These are phyloP conservation scores for Fusarium haematococcum DNA, from an alignment of 2,329 filamentous ascomycete species.

Conservation along the genomic window DNA sequence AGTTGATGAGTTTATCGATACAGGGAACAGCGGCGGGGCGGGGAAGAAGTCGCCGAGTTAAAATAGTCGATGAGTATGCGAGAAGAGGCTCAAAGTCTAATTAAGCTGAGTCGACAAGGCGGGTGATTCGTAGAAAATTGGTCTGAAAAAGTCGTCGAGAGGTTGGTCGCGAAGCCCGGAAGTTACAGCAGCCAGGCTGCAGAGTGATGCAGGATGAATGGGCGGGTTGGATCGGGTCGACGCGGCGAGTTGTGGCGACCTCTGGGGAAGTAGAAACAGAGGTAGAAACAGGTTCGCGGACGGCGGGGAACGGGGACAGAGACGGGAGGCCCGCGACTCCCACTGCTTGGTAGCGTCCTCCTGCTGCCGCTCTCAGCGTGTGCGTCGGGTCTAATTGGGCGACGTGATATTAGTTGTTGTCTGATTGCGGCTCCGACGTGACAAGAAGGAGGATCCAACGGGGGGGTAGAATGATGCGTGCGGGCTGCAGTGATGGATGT, in stretches of 20 bases:
- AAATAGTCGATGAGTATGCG: background rate
- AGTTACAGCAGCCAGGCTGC: background rate
- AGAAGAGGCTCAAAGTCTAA: background rate
- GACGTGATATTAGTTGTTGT: background rate
- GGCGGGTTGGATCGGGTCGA: slow-evolving; percentile 36
- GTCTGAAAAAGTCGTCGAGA: background rate
- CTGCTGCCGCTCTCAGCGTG: background rate
- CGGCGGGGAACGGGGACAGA: background rate
- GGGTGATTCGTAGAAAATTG: background rate
- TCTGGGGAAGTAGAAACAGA: slow-evolving; percentile 14
- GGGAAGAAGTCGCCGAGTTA: slow-evolving; percentile 2
- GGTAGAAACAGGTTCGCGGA: background rate
- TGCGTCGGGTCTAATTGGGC: slow-evolving; percentile 13
- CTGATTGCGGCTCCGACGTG: slow-evolving; percentile 32
- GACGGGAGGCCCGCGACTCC: slow-evolving; percentile 25
- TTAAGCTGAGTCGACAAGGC: background rate
- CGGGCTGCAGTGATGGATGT: slow-evolving; percentile 16
- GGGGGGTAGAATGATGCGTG: slow-evolving; percentile 11
- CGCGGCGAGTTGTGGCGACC: slow-evolving; percentile 30
- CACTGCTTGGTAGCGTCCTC: slow-evolving; percentile 2
- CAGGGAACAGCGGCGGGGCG: slow-evolving; percentile 25
- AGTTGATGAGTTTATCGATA: slow-evolving; percentile 22
- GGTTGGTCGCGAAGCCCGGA: background rate
- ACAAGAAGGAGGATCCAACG: background rate
- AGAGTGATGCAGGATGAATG: background rate